Base-by-base conservation (phyloP, 108 stramenopile genomes). In the Stephanodiscus triporus region DNA sequence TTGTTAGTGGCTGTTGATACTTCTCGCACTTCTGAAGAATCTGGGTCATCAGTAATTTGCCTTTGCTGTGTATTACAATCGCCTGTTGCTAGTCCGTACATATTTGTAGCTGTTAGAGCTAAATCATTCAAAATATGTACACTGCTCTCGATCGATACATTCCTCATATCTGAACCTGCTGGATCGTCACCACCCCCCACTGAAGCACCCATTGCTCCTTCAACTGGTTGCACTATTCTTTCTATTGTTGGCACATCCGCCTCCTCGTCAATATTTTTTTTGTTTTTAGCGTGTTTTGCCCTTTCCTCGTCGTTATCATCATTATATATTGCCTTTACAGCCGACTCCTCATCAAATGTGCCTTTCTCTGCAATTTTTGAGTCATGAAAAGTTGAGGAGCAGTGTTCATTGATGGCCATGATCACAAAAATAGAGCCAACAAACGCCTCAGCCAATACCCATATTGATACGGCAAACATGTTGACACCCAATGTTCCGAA, bases 351-450 rank as follows among this genome's bases (percentile, higher is more conserved):
- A 45, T 29, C 26, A 22, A 24, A 20, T 56, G 43, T 55, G 47
- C 11, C 43, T 55, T 22, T 45, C 37, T 49, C 34, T n/a, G 40
- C 23, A 40, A 19, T 49, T 51, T 48, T 43, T 20, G 58, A 60
- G 57, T 22, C 53, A 6, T 42, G n/a, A 34, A 0, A 23, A 54
- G 56, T 45, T 8, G 54, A n/a, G 27, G 20, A 43, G 60, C 60
- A 61, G 43, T 73, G 67, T 32, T 55, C 29, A 30, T 27, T 36
- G 1, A 73, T 6, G 14, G 63, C 72, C 14, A 69, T 51, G 42
- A 55, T 60, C 29, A 80, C 59, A 56, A 80, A 80, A 16, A 69
- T 20, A 16, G 53, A 80, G 27, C 72, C 62, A 30, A 73, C 17
- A n/a, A 63, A 19, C 19, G 79, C 38, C 63, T 80, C 67, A 23